phyloP scores from a whole-genome alignment of 441 rosid genomes.

The Euphorbia schlechtendalii region DNA sequence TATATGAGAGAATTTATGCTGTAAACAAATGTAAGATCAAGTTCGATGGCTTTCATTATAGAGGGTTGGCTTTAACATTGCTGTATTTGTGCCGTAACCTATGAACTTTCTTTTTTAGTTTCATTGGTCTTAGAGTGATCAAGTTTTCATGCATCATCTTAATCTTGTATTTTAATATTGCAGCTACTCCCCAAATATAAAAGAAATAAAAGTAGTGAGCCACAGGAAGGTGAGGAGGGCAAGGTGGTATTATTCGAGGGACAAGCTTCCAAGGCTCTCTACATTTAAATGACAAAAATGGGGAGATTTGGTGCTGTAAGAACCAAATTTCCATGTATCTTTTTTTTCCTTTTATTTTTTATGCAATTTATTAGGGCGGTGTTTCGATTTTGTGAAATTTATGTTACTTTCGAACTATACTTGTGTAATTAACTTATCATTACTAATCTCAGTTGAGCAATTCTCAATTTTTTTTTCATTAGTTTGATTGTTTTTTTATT shows the following conservation, averaged over 20 bases:
- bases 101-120: too few relatives aligned
- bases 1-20: neutral
- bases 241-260: slow-evolving; percentile 72
- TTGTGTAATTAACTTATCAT: neutral
- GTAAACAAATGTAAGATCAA: neutral
- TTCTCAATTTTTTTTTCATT: neutral
- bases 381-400: too few relatives aligned
- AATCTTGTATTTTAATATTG: too few relatives aligned
- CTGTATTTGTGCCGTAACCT: too few relatives aligned
- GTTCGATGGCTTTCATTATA: neutral
- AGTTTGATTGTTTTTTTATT: neutral
- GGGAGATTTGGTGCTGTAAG: slow-evolving; percentile 11
- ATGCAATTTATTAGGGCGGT: too few relatives aligned
- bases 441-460: neutral
- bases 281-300: slow-evolving; percentile 58
- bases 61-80: too few relatives aligned
- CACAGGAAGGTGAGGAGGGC: slow-evolving; percentile 94
- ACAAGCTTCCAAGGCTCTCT: slow-evolving; percentile 89
- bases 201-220: slow-evolving; percentile 49
- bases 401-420: neutral
- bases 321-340: too few relatives aligned
- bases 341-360: too few relatives aligned
- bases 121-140: too few relatives aligned
- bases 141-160: too few relatives aligned
- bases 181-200: too few relatives aligned